These are phyloP conservation scores for Xylaria multiplex DNA, from an alignment of 2,329 filamentous ascomycete genomes.

Conservation along the genomic window DNA sequence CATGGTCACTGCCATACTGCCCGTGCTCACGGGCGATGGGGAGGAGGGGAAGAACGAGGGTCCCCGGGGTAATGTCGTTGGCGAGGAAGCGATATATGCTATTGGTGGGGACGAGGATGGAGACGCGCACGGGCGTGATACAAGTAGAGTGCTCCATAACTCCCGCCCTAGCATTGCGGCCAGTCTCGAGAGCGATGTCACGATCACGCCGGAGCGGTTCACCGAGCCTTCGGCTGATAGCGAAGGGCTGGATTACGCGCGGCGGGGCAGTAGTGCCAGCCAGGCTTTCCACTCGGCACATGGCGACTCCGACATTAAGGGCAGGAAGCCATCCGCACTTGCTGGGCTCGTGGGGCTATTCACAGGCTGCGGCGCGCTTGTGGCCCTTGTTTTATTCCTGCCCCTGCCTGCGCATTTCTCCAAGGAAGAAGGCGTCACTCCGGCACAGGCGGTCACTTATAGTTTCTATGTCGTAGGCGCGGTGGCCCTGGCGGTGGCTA, in stretches of 20 bases:
- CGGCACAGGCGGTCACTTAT: slow-evolving; percentile 78
- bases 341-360: slow-evolving; percentile 93
- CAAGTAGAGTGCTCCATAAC: slow-evolving; percentile 52
- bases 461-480: slow-evolving; percentile 88
- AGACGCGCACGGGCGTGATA: slow-evolving; percentile 31
- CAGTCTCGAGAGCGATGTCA: slow-evolving; percentile 78
- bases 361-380: slow-evolving; percentile 88
- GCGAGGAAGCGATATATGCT: slow-evolving; percentile 25
- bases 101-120: slow-evolving; percentile 7
- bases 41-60: slow-evolving; percentile 42
- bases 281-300: slow-evolving; percentile 31
- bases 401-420: slow-evolving; percentile 85
- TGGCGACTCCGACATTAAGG: slow-evolving; percentile 39
- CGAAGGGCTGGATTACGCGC: slow-evolving; percentile 24
- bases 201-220: slow-evolving; percentile 75
- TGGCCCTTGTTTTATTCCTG: slow-evolving; percentile 84
- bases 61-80: slow-evolving; percentile 42
- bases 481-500: slow-evolving; percentile 76
- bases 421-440: slow-evolving; percentile 75
- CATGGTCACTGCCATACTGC: slow-evolving; percentile 96
- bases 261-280: slow-evolving; percentile 38
- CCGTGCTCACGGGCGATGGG: slow-evolving; percentile 70
- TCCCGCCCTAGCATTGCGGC: slow-evolving; percentile 69
- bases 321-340: slow-evolving; percentile 65
- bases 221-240: slow-evolving; percentile 52